Conservation (phyloP, 441 rosid genomes). For the Brassica hybrid region DNA sequence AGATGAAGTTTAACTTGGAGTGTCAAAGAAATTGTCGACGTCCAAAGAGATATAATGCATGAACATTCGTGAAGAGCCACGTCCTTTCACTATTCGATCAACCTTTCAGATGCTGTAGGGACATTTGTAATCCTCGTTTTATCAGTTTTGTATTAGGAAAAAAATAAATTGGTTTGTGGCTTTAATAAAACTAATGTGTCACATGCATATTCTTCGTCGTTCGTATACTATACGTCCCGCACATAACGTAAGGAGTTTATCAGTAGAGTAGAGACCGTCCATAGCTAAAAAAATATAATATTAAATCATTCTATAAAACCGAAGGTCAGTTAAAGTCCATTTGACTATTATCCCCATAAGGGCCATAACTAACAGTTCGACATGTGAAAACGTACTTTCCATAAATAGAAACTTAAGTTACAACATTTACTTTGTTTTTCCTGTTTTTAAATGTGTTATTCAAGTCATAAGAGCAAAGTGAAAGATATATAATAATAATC, state of each 20-base stretch:
- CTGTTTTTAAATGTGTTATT: neutral
- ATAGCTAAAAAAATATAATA: neutral
- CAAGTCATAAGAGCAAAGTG: neutral
- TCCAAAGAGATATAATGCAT: neutral
- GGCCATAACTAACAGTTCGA: neutral
- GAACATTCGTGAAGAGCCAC: conserved; percentile 2
- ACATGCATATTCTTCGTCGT: neutral
- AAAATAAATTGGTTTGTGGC: neutral
- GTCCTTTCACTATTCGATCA: conserved; percentile 2
- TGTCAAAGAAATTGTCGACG: conserved; percentile 6
- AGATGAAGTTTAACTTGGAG: neutral
- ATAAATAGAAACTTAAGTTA: neutral
- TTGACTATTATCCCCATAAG: no score
- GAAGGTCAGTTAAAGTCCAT: no score
- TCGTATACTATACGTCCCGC: neutral
- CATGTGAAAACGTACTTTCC: neutral
- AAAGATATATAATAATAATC: neutral
- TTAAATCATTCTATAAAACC: neutral
- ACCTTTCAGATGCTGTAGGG: neutral
- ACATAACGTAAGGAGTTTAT: neutral
- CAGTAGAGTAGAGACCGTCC: neutral
- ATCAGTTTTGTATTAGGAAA: neutral
- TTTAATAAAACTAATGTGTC: neutral
- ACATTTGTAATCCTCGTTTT: conserved; percentile 7
- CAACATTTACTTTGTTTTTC: neutral